These are phyloP conservation scores for Eucalyptus regnans DNA, from an alignment of 345 rosid species.

Conservation along the genomic window DNA sequence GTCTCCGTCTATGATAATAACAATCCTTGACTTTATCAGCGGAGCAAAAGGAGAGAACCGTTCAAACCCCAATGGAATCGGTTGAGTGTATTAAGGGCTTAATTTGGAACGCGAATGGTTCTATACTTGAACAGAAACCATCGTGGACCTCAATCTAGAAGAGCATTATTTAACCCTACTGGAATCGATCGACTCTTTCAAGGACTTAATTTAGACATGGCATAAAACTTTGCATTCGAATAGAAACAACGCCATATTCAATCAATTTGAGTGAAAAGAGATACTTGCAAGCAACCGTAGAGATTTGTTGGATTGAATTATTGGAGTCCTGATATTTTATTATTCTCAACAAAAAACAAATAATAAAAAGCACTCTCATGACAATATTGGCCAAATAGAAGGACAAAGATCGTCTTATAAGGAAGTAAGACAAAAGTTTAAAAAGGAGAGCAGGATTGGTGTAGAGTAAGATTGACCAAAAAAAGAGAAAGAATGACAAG, in stretches of 20 bases:
- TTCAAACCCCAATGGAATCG: neutral
- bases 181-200: neutral
- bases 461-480: fast-evolving
- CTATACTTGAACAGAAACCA: neutral
- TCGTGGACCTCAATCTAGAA: neutral
- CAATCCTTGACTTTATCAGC: neutral
- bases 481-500: neutral
- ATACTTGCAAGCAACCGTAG: fast-evolving
- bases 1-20: neutral
- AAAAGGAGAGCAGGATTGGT: no score
- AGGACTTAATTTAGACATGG: neutral
- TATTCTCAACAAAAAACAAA: neutral
- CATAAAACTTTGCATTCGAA: fast-evolving
- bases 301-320: neutral
- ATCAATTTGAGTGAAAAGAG: neutral
- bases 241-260: neutral
- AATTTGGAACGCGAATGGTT: neutral
- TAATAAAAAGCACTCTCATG: neutral
- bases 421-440: fast-evolving
- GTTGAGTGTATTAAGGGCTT: neutral
- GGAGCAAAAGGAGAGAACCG: neutral
- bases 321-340: neutral
- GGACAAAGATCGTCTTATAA: fast-evolving
- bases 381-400: neutral
- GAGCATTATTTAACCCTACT: neutral